Evolutionary conservation across 2,329 filamentous ascomycete species (phyloP).

Genomic region (Aspergillus quadrilineatus): DNA sequence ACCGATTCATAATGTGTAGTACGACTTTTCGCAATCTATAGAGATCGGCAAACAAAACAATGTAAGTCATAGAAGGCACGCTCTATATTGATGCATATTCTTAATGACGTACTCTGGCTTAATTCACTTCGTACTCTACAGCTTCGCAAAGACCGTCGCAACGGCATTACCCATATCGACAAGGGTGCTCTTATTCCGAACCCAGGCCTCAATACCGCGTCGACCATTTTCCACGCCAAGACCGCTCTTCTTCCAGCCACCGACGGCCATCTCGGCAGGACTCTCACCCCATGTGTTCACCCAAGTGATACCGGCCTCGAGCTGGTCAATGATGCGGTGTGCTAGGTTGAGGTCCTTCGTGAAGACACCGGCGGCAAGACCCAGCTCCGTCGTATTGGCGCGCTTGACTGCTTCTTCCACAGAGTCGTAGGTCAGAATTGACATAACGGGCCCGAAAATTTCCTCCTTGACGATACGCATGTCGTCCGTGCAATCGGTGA

Average conservation of each 20-base stretch:
- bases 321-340: slow-evolving; percentile 66
- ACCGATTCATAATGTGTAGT: no score
- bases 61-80: no score
- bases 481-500: slow-evolving; percentile 77
- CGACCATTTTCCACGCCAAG: slow-evolving; percentile 83
- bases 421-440: slow-evolving; percentile 70
- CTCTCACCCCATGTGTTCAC: slow-evolving; percentile 92
- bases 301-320: slow-evolving; percentile 88
- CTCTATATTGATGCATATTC: no score
- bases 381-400: slow-evolving; percentile 74
- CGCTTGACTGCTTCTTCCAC: slow-evolving; percentile 68
- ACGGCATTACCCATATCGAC: slow-evolving; percentile 75
- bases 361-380: slow-evolving; percentile 81
- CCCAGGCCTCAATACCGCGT: slow-evolving; percentile 76
- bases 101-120: no score
- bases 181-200: slow-evolving; percentile 82
- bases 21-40: no score
- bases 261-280: slow-evolving; percentile 88
- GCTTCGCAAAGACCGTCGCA: slow-evolving; percentile 71
- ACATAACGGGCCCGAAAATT: slow-evolving; percentile 87
- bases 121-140: slow-evolving; percentile 42
- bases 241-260: slow-evolving; percentile 89
- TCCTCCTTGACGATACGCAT: slow-evolving; percentile 81
- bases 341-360: slow-evolving; percentile 71
- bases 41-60: no score